phyloP scores from a whole-genome alignment of 2,329 filamentous ascomycete genomes.

The Cordyceps fumosorosea region DNA sequence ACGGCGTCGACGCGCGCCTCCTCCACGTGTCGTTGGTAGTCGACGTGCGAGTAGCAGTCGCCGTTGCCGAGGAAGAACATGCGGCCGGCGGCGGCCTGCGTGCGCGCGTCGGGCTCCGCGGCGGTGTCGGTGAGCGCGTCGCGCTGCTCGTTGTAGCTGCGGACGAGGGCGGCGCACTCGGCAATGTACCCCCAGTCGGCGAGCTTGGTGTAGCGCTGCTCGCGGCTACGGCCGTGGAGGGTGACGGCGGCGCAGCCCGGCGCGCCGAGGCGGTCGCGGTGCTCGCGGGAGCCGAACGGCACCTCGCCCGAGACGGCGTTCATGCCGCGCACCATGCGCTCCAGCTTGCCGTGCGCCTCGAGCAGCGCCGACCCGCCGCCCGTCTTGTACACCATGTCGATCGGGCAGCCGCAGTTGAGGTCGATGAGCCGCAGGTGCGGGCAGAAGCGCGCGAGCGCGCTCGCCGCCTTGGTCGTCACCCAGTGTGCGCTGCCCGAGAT shows the following conservation, averaged over 20 bases:
- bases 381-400: conserved; percentile 83
- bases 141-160: conserved; percentile 65
- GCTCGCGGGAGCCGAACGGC: conserved; percentile 72
- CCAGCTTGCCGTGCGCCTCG: conserved; percentile 80
- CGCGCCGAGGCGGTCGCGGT: conserved; percentile 62
- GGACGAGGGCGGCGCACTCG: conserved; percentile 79
- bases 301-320: conserved; percentile 85
- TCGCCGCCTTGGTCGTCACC: conserved; percentile 81
- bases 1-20: conserved; percentile 81
- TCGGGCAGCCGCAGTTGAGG: conserved; percentile 94
- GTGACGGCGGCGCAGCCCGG: conserved; percentile 92
- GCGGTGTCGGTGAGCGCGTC: conserved; percentile 67
- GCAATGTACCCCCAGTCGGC: conserved; percentile 97
- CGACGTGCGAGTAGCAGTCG: conserved; percentile 87
- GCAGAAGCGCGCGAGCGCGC: conserved; percentile 68
- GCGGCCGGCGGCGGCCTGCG: conserved; percentile 54
- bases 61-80: conserved; percentile 95
- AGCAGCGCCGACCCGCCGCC: conserved; percentile 88
- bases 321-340: conserved; percentile 95
- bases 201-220: conserved; percentile 85
- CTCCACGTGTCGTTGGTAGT: conserved; percentile 74
- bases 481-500: conserved; percentile 90
- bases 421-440: conserved; percentile 87
- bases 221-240: conserved; percentile 84
- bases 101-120: conserved; percentile 67